A percentile compares a stretch with the other conserved stretches of the same genome.
Evolutionary conservation across 805 yeast species (phyloP).

Genomic region (Millerozyma miso): DNA sequence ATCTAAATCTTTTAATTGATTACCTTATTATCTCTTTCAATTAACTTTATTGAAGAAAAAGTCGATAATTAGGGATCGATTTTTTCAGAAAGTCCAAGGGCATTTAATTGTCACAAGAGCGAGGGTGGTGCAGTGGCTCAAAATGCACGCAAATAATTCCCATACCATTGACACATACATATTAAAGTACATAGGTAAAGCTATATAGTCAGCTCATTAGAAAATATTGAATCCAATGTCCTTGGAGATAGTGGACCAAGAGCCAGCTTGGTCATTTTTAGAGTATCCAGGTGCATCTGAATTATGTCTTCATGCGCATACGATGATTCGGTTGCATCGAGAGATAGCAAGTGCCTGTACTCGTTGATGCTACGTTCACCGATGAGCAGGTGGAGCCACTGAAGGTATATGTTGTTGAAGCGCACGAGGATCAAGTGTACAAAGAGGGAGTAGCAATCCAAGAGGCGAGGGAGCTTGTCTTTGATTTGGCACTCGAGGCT

Average conservation of each 20-base stretch:
- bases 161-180: background rate
- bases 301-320: background rate
- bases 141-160: background rate
- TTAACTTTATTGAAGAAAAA: background rate
- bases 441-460: constrained; percentile 4
- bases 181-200: background rate
- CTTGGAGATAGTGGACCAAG: background rate
- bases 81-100: background rate
- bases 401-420: constrained; percentile 9
- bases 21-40: background rate
- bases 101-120: constrained; percentile 5
- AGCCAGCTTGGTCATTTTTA: background rate
- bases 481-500: constrained; percentile 6
- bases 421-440: constrained; percentile 5
- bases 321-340: background rate
- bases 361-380: constrained; percentile 14
- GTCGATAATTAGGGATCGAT: background rate
- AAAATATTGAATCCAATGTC: background rate
- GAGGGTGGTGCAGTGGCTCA: constrained; percentile 1
- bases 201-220: background rate
- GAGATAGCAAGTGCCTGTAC: constrained; percentile 7
- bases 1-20: background rate
- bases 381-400: constrained; percentile 14
- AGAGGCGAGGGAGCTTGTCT: constrained; percentile 8
- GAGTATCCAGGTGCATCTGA: background rate